Conservation (phyloP, 441 rosid species). For the Aquilaria agallochum region DNA sequence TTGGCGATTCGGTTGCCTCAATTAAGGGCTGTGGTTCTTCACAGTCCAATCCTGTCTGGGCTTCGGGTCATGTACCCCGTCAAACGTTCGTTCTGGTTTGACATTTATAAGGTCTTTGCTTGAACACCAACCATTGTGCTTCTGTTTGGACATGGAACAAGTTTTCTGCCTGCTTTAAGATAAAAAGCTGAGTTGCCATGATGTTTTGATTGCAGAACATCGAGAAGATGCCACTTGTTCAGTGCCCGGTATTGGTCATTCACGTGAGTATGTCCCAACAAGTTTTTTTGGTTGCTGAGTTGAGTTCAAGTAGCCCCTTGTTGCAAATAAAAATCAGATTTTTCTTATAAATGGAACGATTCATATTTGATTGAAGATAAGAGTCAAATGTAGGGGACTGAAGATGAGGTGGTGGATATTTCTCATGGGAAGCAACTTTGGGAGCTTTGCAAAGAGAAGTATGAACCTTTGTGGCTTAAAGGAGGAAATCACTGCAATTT, state of each 20-base stretch:
- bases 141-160: neutral
- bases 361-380: neutral
- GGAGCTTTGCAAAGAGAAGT: slow-evolving; percentile 71
- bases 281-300: neutral
- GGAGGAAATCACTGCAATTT: slow-evolving; percentile 75
- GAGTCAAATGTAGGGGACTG: slow-evolving; percentile 47
- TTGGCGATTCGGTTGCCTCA: slow-evolving; percentile 43
- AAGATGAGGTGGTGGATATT: slow-evolving; percentile 65
- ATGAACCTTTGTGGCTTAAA: slow-evolving; percentile 76
- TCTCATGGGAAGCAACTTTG: slow-evolving; percentile 78
- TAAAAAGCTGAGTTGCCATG: slow-evolving; percentile 5
- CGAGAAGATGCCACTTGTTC: slow-evolving; percentile 42
- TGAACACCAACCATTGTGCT: neutral
- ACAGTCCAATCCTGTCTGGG: slow-evolving; percentile 55
- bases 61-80: slow-evolving; percentile 54
- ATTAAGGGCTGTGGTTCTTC: slow-evolving; percentile 51
- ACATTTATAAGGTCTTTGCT: slow-evolving; percentile 43
- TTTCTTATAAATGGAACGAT: too few species aligned
- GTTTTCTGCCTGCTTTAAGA: slow-evolving; percentile 1
- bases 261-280: slow-evolving; percentile 32
- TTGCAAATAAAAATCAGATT: too few species aligned
- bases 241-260: slow-evolving; percentile 58
- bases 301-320: too few species aligned
- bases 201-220: slow-evolving; percentile 36
- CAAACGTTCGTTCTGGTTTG: slow-evolving; percentile 51